Evolutionary conservation across 177 flowering plant species (phyloP).

Genomic region (Vitis hybrid): DNA sequence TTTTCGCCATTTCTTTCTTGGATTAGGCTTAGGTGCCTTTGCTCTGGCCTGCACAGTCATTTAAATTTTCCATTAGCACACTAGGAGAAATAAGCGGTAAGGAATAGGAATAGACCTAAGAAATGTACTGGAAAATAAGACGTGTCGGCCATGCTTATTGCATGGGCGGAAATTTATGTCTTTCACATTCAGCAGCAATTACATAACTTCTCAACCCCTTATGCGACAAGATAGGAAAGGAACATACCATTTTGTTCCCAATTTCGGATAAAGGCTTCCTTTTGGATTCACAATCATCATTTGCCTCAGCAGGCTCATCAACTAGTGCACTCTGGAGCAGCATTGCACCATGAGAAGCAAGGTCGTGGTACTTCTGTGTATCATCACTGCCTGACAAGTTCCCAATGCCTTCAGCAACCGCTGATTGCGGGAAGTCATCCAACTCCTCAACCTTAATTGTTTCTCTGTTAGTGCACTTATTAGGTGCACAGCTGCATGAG

Average conservation of each 20-base stretch:
- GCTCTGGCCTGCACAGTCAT: constrained; percentile 36
- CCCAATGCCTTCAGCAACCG: constrained; percentile 14
- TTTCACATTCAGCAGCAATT: too few species aligned
- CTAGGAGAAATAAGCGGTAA: background rate
- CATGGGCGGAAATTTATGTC: too few species aligned
- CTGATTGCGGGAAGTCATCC: constrained; percentile 24
- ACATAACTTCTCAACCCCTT: too few species aligned
- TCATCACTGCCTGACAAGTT: constrained; percentile 13
- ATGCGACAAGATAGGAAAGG: constrained; percentile 8
- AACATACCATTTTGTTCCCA: constrained; percentile 39
- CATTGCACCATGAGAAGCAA: constrained; percentile 70
- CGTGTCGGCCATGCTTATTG: too few species aligned
- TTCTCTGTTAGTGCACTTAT: constrained; percentile 66
- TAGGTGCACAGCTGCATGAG: constrained; percentile 60
- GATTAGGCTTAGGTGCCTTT: constrained; percentile 40
- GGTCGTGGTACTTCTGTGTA: constrained; percentile 14
- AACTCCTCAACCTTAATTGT: constrained; percentile 9
- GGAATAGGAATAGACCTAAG: background rate
- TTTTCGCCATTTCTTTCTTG: constrained; percentile 62
- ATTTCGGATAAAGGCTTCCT: constrained; percentile 87
- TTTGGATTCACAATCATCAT: constrained; percentile 27
- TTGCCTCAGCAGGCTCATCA: constrained; percentile 42
- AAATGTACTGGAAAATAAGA: too few species aligned
- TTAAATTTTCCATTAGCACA: background rate
- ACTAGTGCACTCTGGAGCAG: constrained; percentile 64